These are phyloP conservation scores for Pythium coloratum DNA, from an alignment of 352 stramenopile genomes.

Conservation along the genomic window DNA sequence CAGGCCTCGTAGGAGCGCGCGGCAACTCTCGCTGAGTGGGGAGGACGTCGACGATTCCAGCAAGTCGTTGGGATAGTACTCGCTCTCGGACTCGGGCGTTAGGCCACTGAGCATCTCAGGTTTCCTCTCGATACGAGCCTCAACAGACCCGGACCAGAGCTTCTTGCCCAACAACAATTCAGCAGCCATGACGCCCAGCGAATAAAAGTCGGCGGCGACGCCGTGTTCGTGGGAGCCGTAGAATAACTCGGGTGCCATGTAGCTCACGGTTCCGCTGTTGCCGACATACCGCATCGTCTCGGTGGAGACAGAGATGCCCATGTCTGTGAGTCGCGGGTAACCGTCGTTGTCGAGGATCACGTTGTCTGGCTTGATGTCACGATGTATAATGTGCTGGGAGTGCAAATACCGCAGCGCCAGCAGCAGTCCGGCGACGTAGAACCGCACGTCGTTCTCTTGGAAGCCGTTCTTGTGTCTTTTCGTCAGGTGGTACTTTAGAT, in stretches of 20 bases:
- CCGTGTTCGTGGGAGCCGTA: constrained; percentile 52
- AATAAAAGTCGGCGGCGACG: constrained; percentile 60
- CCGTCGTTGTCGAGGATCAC: constrained; percentile 81
- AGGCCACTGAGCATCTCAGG: constrained; percentile 32
- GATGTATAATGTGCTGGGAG: constrained; percentile 62
- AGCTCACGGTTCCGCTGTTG: constrained; percentile 62
- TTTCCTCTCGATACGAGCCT: constrained; percentile 36
- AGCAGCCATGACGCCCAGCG: constrained; percentile 53
- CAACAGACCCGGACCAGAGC: constrained; percentile 41
- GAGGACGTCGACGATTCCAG: constrained; percentile 31
- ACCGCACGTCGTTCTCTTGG: constrained; percentile 42
- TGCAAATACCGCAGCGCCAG: constrained; percentile 75
- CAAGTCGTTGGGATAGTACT: constrained; percentile 59
- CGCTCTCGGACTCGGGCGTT: constrained; percentile 26
- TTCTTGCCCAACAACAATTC: constrained; percentile 52
- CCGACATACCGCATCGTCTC: constrained; percentile 43
- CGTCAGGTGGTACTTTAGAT: constrained; percentile 71
- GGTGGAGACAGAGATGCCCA: constrained; percentile 68
- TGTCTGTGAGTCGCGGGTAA: constrained; percentile 69
- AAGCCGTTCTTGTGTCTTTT: constrained; percentile 57
- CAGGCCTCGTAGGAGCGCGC: constrained; percentile 48
- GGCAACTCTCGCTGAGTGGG: constrained; percentile 31
- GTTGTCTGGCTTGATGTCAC: constrained; percentile 87
- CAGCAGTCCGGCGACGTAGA: constrained; percentile 62
- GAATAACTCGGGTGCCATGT: constrained; percentile 80